Percentiles rank a stretch among this genome's conserved stretches.
These are phyloP conservation scores for Lodderomyces orthopsilosis DNA, from an alignment of 1,139 yeast genomes.

Conservation along the genomic window DNA sequence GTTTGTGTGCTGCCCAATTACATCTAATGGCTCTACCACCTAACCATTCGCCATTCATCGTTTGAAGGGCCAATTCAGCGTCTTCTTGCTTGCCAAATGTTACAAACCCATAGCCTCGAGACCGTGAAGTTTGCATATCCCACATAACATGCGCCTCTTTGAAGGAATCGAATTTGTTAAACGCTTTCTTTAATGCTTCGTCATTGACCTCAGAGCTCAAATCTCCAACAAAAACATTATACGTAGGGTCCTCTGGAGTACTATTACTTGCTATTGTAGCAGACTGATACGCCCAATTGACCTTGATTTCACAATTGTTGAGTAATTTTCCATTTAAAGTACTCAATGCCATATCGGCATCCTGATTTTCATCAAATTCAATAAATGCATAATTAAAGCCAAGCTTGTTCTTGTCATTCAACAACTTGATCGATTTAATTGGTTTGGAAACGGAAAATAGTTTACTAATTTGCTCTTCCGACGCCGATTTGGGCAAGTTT, in stretches of 20 bases:
- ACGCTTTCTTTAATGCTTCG: constrained; percentile 60
- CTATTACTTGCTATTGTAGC: constrained; percentile 41
- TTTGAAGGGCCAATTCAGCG: constrained; percentile 69
- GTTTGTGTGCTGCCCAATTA: constrained; percentile 87
- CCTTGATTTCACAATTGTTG: constrained; percentile 53
- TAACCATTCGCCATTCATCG: constrained; percentile 73
- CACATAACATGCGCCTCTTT: constrained; percentile 93
- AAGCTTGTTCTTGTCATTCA: constrained; percentile 71
- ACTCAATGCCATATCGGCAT: constrained; percentile 63
- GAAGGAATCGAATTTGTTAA: constrained; percentile 58
- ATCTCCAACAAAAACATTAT: constrained; percentile 84
- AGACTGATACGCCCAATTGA: constrained; percentile 85
- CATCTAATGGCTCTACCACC: constrained; percentile 78
- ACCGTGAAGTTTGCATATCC: constrained; percentile 93
- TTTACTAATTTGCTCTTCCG: constrained; percentile 60
- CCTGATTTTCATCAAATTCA: constrained; percentile 58
- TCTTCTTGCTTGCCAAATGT: constrained; percentile 65
- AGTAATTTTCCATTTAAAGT: constrained; percentile 56
- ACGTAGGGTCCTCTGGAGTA: constrained; percentile 48
- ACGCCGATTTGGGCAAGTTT: constrained; percentile 61
- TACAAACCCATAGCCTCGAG: constrained; percentile 93
- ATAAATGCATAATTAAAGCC: constrained; percentile 83
- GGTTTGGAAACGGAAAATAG: constrained; percentile 58
- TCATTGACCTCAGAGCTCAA: constrained; percentile 81
- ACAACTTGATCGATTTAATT: constrained; percentile 60